Conservation (phyloP, 306 rosid species). For the Quercus wislizeni region DNA sequence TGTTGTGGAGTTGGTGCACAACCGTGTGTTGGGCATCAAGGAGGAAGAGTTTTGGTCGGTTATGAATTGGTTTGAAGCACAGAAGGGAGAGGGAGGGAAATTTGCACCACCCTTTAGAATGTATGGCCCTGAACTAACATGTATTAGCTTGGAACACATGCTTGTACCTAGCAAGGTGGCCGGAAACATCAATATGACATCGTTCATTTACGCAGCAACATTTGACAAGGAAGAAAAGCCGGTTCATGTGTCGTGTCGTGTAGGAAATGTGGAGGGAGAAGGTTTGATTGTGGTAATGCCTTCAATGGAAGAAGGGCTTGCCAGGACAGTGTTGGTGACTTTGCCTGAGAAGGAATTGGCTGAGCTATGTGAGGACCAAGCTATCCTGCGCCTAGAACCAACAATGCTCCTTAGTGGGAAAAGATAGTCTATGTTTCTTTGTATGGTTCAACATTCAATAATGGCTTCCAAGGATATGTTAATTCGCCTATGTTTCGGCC, state of each 20-base stretch:
- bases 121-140: conserved; percentile 57
- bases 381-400: conserved; percentile 39
- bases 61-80: conserved; percentile 41
- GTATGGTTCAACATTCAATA: neutral
- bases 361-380: conserved; percentile 37
- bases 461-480: neutral
- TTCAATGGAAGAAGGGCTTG: conserved; percentile 45
- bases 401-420: conserved; percentile 25
- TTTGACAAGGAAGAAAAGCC: conserved; percentile 37
- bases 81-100: conserved; percentile 33
- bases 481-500: neutral
- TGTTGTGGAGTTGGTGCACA: conserved; percentile 30
- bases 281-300: conserved; percentile 70
- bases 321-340: conserved; percentile 48
- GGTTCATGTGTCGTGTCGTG: conserved; percentile 51
- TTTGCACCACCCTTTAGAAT: conserved; percentile 22
- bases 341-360: conserved; percentile 43
- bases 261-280: conserved; percentile 53
- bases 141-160: conserved; percentile 60
- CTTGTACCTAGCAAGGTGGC: neutral
- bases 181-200: neutral
- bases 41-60: conserved; percentile 34
- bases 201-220: conserved; percentile 30
- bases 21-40: conserved; percentile 27
- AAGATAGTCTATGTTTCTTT: neutral